Evolutionary conservation across 225 moss, liverwort and hornwort genomes (phyloP).

Genomic region (Rhytidiadelphus loreus): DNA sequence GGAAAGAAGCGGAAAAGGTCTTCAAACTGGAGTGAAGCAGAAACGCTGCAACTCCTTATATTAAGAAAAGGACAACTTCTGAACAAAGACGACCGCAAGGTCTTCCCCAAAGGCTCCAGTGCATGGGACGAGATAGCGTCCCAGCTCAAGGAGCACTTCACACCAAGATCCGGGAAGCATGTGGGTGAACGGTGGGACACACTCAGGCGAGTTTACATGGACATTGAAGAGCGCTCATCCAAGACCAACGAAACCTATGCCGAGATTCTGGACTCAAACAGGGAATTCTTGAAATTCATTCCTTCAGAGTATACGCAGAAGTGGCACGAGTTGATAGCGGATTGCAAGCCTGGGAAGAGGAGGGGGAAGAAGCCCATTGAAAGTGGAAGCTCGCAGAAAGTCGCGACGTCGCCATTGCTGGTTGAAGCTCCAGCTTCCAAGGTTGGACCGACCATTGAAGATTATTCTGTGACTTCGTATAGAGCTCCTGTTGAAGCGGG

Average conservation of each 20-base stretch:
- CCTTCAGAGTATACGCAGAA: slow-evolving; percentile 31
- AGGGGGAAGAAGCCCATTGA: slow-evolving; percentile 20
- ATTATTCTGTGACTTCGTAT: neutral
- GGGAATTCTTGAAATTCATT: slow-evolving; percentile 20
- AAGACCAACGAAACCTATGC: slow-evolving; percentile 6
- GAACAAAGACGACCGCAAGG: slow-evolving; percentile 10
- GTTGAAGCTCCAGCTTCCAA: neutral
- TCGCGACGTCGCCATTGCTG: neutral
- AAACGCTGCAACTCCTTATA: slow-evolving; percentile 20
- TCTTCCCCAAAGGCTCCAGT: slow-evolving; percentile 24
- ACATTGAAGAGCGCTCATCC: slow-evolving; percentile 34
- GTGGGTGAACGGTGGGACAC: slow-evolving; percentile 48
- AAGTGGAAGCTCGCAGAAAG: neutral
- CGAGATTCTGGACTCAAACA: slow-evolving; percentile 20
- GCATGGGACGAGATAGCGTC: slow-evolving; percentile 44
- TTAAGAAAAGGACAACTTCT: slow-evolving; percentile 20
- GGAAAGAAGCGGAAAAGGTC: slow-evolving; percentile 35
- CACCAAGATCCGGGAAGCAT: slow-evolving; percentile 29
- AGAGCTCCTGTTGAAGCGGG: neutral
- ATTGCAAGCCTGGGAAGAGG: slow-evolving; percentile 45
- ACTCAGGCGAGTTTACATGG: slow-evolving; percentile 38
- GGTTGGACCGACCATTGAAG: neutral
- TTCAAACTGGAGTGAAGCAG: slow-evolving; percentile 47
- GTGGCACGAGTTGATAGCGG: slow-evolving; percentile 40
- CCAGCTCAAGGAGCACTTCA: slow-evolving; percentile 16